Percentiles rank a stretch among this genome's conserved stretches.
phyloP scores from a whole-genome alignment of 495 filamentous ascomycete species.

The Aspergillus egyptiacus region DNA sequence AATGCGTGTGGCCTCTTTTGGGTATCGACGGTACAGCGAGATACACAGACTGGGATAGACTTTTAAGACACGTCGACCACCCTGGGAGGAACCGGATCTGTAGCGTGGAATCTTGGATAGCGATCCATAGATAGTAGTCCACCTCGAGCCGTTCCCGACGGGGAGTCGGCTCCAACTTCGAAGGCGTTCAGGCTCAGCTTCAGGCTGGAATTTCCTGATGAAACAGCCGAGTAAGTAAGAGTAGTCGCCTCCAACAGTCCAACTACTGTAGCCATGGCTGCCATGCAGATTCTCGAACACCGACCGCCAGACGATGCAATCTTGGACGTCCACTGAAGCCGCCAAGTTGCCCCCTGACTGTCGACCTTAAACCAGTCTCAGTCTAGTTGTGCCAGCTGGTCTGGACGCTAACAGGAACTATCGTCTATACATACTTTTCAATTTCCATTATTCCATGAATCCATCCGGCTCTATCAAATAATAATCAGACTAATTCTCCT shows the following conservation, averaged over 20 bases:
- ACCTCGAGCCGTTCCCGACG: no score
- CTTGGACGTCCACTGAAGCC: no score
- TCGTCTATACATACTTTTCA: not conserved
- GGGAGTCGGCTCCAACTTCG: not conserved
- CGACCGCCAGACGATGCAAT: conserved; percentile 5
- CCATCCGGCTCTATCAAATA: not conserved
- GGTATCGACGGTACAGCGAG: no score
- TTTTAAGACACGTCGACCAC: no score
- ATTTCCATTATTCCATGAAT: no score
- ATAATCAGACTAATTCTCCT: not conserved
- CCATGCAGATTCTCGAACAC: conserved; percentile 14
- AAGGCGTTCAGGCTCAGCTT: not conserved
- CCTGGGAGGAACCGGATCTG: not conserved
- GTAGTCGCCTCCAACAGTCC: not conserved
- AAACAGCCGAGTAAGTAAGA: no score
- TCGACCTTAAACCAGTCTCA: not conserved
- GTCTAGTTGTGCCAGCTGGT: conserved; percentile 12
- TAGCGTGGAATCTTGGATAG: not conserved
- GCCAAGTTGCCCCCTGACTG: conserved; percentile 13
- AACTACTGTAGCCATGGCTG: no score
- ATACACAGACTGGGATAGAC: no score
- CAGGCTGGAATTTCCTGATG: not conserved
- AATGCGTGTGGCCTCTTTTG: no score
- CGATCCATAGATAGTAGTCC: no score
- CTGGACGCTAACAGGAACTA: conserved; percentile 3